Percentiles rank a stretch among this genome's conserved stretches.
phyloP scores from a whole-genome alignment of 208 protist species.

The Sergeia podlipaevii region DNA sequence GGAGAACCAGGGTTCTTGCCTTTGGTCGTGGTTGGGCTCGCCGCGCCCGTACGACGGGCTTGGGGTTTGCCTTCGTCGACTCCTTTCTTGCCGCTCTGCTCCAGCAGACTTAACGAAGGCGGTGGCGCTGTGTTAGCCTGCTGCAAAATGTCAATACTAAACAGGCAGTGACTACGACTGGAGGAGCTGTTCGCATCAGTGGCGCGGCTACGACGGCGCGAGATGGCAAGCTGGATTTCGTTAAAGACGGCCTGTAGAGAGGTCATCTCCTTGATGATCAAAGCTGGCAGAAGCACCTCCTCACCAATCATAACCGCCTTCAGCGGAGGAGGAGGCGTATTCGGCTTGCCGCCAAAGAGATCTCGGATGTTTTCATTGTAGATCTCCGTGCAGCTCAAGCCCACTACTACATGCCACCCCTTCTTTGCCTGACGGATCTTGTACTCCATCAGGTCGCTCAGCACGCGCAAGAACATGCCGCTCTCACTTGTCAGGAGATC shows the following conservation, averaged over 20 bases:
- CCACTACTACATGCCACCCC: conserved; percentile 75
- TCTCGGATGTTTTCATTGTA: conserved; percentile 89
- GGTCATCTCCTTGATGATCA: conserved; percentile 64
- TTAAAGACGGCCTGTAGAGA: conserved; percentile 62
- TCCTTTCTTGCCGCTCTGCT: conserved; percentile 21
- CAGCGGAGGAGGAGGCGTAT: conserved; percentile 45
- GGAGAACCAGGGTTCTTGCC: background rate
- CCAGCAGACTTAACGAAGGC: conserved; percentile 57
- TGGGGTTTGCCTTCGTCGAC: background rate
- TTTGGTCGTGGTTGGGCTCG: conserved; percentile 14
- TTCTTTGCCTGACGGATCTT: conserved; percentile 43
- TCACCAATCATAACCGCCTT: conserved; percentile 82
- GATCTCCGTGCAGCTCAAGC: conserved; percentile 84
- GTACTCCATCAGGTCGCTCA: conserved; percentile 84
- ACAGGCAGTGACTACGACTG: conserved; percentile 89
- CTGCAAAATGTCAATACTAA: conserved; percentile 90
- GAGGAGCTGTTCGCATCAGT: conserved; percentile 85
- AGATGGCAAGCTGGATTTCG: conserved; percentile 70
- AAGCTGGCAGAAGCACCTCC: conserved; percentile 53
- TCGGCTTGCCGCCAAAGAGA: conserved; percentile 56
- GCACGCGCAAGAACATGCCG: conserved; percentile 87
- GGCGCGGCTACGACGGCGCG: conserved; percentile 60
- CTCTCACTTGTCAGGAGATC: conserved; percentile 71
- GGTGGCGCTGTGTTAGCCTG: conserved; percentile 57
- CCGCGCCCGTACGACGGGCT: conserved; percentile 6